Percentiles rank a stretch among this genome's conserved stretches.
Evolutionary conservation across 805 yeast genomes (phyloP).

Genomic region (Zygosaccharomyces lentus): DNA sequence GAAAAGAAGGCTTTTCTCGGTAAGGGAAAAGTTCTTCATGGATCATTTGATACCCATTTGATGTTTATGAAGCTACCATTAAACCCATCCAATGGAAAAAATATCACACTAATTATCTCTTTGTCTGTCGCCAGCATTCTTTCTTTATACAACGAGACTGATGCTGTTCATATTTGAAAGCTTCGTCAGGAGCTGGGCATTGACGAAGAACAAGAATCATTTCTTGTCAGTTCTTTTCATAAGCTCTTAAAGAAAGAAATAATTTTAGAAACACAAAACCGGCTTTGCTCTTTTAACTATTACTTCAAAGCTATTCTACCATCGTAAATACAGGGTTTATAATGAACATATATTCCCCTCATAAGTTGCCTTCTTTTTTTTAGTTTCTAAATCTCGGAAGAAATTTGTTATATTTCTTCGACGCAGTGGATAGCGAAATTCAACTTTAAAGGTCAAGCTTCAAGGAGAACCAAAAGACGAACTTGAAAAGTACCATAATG

Average conservation of each 20-base stretch:
- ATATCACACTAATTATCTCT: slow-evolving; percentile 8
- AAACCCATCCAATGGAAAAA: slow-evolving; percentile 3
- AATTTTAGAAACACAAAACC: not conserved
- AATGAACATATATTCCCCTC: not conserved
- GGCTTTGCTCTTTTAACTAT: slow-evolving; percentile 3
- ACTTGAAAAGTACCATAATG: not conserved
- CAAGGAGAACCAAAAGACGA: not conserved
- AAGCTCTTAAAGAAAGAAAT: slow-evolving; percentile 3
- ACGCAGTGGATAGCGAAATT: not conserved
- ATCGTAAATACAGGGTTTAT: not conserved
- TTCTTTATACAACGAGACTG: slow-evolving; percentile 15
- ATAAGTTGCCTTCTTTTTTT: not conserved
- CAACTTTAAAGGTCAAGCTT: not conserved
- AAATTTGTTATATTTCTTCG: not conserved
- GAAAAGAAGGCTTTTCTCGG: not conserved
- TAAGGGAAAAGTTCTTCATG: slow-evolving; percentile 7
- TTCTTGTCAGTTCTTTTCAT: slow-evolving; percentile 6
- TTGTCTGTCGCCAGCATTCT: slow-evolving; percentile 19
- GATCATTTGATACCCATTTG: slow-evolving; percentile 13
- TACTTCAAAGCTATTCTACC: not conserved
- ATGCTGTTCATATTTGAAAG: slow-evolving; percentile 1
- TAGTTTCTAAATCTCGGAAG: not conserved
- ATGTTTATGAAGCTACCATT: slow-evolving; percentile 18
- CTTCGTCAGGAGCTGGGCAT: slow-evolving; percentile 8
- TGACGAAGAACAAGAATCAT: slow-evolving; percentile 2